Conservation (phyloP, 2,329 filamentous ascomycete species). For the Chrysoporthe austroafricana region DNA sequence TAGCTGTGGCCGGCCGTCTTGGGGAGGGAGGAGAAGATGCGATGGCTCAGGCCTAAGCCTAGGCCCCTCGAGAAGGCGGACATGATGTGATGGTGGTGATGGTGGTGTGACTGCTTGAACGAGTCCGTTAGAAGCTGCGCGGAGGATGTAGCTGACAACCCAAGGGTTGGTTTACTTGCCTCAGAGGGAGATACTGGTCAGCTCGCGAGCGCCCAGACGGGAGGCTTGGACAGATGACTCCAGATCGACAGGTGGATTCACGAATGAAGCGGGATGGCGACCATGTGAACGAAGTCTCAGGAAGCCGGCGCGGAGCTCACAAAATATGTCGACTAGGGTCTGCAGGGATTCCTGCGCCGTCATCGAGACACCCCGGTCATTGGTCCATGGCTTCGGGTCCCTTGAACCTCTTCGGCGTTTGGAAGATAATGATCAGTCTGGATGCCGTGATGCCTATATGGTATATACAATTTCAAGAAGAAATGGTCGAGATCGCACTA, state of each 20-base stretch:
- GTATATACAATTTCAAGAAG: no score
- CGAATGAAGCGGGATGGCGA: neutral
- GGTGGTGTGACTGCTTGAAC: constrained; percentile 8
- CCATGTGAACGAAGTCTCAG: neutral
- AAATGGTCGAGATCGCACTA: no score
- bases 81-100: constrained; percentile 33
- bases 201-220: neutral
- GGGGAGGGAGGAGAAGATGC: constrained; percentile 32
- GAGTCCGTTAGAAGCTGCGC: neutral
- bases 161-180: neutral
- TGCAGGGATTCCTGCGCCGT: neutral
- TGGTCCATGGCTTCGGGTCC: neutral
- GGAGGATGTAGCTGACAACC: neutral
- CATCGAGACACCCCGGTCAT: neutral
- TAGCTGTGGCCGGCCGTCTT: constrained; percentile 27
- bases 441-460: no score
- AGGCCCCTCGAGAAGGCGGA: constrained; percentile 41
- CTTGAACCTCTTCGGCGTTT: no score
- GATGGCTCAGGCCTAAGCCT: constrained; percentile 32
- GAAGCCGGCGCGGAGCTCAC: neutral
- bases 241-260: neutral
- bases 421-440: no score
- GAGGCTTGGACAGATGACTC: neutral
- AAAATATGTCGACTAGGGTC: constrained; percentile 1
- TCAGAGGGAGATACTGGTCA: neutral